phyloP scores from a whole-genome alignment of 306 rosid species.

The Vicia faba region DNA sequence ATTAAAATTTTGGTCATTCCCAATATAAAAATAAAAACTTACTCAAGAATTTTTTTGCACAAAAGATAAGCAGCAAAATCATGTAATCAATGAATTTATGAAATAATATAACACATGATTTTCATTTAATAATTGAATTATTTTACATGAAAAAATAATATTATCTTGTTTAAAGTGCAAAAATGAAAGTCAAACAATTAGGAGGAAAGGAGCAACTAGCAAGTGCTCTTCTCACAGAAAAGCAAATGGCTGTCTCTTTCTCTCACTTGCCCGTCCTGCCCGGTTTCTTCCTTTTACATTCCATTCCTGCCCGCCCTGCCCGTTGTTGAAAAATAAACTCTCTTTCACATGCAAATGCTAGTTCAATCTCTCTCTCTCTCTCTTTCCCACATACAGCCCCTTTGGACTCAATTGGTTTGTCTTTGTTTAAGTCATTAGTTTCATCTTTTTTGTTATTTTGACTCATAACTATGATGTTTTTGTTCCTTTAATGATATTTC shows the following conservation, averaged over 20 bases:
- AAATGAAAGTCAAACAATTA: conserved; percentile 47
- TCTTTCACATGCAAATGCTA: conserved; percentile 47
- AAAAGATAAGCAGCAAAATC: not conserved
- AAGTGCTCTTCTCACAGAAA: conserved; percentile 39
- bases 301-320: conserved; percentile 47
- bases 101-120: conserved; percentile 17
- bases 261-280: conserved; percentile 53
- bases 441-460: conserved; percentile 27
- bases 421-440: conserved; percentile 12
- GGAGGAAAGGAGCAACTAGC: conserved; percentile 34
- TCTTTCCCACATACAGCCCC: conserved; percentile 35
- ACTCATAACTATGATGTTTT: conserved; percentile 2
- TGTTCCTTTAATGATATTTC: conserved; percentile 18
- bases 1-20: too few relatives aligned
- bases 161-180: conserved; percentile 33
- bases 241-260: conserved; percentile 52
- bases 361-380: conserved; percentile 47
- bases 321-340: conserved; percentile 46
- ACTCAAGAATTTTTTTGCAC: too few relatives aligned
- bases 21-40: too few relatives aligned
- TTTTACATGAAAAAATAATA: conserved; percentile 19
- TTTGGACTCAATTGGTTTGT: conserved; percentile 38
- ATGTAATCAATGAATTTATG: not conserved
- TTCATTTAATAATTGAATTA: conserved; percentile 31
- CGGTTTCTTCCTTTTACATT: conserved; percentile 30